A percentile compares a stretch with the other conserved stretches of the same genome.
Conservation (phyloP, 148 eudicot species). For the Fagopyrum homotropicum region DNA sequence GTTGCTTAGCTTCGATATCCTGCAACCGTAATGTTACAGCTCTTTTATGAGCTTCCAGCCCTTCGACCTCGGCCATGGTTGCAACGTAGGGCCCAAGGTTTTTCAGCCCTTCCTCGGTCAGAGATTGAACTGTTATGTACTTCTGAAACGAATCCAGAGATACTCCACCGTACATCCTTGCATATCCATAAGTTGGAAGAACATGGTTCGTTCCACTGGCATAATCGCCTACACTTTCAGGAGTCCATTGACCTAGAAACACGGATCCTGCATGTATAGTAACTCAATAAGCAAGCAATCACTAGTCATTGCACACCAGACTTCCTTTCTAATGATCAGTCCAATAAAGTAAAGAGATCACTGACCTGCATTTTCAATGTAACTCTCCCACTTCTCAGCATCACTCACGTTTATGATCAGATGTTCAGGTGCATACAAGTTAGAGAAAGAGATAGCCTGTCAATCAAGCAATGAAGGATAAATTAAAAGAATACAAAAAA, state of each 20-base stretch:
- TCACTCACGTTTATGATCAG: constrained; percentile 87
- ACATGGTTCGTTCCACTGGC: constrained; percentile 99
- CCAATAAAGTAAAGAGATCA: background rate
- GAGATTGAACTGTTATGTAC: constrained; percentile 87
- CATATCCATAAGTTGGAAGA: constrained; percentile 96
- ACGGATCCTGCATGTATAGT: constrained; percentile 59
- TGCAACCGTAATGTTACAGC: constrained; percentile 86
- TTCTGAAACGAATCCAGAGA: constrained; percentile 91
- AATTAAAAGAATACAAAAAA: background rate
- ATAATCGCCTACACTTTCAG: constrained; percentile 97
- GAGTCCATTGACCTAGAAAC: constrained; percentile 96
- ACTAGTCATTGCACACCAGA: background rate
- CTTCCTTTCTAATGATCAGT: background rate
- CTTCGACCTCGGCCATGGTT: constrained; percentile 94
- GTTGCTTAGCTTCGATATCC: constrained; percentile 67
- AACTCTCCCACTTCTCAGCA: constrained; percentile 97
- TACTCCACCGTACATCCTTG: constrained; percentile 93
- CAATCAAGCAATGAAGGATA: constrained; percentile 13
- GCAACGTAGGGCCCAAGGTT: constrained; percentile 79
- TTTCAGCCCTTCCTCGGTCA: constrained; percentile 86
- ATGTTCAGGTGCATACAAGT: constrained; percentile 96
- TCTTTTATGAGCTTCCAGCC: constrained; percentile 86
- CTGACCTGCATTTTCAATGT: constrained; percentile 88
- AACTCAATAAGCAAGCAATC: background rate
- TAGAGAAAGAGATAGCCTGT: constrained; percentile 90